Conservation (phyloP, 2,329 filamentous ascomycete genomes). For the Cyphellophora attinorum region DNA sequence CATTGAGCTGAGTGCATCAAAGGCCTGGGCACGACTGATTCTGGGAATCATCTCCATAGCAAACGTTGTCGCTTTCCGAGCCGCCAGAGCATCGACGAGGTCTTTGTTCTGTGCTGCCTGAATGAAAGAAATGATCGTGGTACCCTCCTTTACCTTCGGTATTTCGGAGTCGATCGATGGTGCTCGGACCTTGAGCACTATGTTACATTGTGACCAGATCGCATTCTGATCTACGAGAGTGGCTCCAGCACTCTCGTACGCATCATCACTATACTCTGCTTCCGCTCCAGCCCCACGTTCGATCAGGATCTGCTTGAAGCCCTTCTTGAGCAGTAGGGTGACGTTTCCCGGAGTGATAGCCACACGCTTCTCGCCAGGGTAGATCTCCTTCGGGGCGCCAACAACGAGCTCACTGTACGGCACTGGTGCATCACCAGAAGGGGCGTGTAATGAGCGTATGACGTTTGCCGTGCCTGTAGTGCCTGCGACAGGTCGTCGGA, state of each 20-base stretch:
- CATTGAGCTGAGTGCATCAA: conserved; percentile 83
- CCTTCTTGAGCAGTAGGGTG: conserved; percentile 72
- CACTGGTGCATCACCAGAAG: conserved; percentile 12
- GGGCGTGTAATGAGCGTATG: not conserved
- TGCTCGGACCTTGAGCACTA: conserved; percentile 74
- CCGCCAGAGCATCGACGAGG: conserved; percentile 63
- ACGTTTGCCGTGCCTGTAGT: not conserved
- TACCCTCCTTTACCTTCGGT: conserved; percentile 55
- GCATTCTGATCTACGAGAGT: conserved; percentile 59
- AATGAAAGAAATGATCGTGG: conserved; percentile 72
- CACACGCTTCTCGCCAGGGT: conserved; percentile 68
- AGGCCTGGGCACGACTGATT: conserved; percentile 79
- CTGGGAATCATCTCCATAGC: conserved; percentile 91
- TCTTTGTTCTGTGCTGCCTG: conserved; percentile 73
- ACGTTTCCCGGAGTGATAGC: conserved; percentile 80
- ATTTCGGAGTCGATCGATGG: conserved; percentile 61
- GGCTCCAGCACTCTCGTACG: conserved; percentile 69
- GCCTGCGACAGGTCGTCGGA: not conserved
- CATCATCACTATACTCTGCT: conserved; percentile 68
- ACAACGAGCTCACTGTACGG: conserved; percentile 67
- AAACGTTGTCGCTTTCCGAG: conserved; percentile 63
- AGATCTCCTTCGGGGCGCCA: conserved; percentile 72
- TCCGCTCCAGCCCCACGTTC: conserved; percentile 70
- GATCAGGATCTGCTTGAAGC: conserved; percentile 66
- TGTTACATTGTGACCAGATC: conserved; percentile 68